Conservation (phyloP, 176 grass and related monocot species). For the Phragmites australis region DNA sequence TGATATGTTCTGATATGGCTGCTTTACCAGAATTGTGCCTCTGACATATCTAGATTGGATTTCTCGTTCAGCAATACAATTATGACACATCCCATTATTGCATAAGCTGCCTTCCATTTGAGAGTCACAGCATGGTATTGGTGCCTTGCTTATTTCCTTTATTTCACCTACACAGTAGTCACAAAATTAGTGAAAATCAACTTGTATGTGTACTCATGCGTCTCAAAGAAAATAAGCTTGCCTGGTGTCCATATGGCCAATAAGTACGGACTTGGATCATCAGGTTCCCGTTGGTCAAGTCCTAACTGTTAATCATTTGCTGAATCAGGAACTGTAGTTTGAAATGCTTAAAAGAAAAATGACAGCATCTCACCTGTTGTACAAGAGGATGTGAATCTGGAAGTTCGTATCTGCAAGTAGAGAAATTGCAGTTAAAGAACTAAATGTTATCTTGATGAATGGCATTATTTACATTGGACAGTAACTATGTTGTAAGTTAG, state of each 20-base stretch:
- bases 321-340: slow-evolving; percentile 37
- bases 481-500: slow-evolving; percentile 12
- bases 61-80: slow-evolving; percentile 51
- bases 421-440: slow-evolving; percentile 37
- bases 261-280: slow-evolving; percentile 87
- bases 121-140: slow-evolving; percentile 39
- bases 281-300: slow-evolving; percentile 70
- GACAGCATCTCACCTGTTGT: slow-evolving; percentile 57
- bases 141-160: slow-evolving; percentile 51
- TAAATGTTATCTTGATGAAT: slow-evolving; percentile 2
- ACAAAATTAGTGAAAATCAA: slow-evolving; percentile 25
- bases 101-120: slow-evolving; percentile 54
- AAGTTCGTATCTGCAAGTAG: slow-evolving; percentile 77
- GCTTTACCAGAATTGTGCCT: slow-evolving; percentile 83
- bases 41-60: slow-evolving; percentile 68
- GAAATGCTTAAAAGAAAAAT: slow-evolving; percentile 26
- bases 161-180: slow-evolving; percentile 54
- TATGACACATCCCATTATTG: slow-evolving; percentile 46
- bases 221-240: slow-evolving; percentile 36
- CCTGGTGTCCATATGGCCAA: slow-evolving; percentile 77
- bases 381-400: slow-evolving; percentile 83
- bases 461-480: background rate
- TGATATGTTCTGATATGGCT: slow-evolving; percentile 33
- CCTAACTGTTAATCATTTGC: slow-evolving; percentile 63
- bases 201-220: background rate